Percentiles rank a stretch among this genome's conserved stretches.
These are phyloP conservation scores for Aspergillus sp. DNA, from an alignment of 2,329 filamentous ascomycete genomes.

Conservation along the genomic window DNA sequence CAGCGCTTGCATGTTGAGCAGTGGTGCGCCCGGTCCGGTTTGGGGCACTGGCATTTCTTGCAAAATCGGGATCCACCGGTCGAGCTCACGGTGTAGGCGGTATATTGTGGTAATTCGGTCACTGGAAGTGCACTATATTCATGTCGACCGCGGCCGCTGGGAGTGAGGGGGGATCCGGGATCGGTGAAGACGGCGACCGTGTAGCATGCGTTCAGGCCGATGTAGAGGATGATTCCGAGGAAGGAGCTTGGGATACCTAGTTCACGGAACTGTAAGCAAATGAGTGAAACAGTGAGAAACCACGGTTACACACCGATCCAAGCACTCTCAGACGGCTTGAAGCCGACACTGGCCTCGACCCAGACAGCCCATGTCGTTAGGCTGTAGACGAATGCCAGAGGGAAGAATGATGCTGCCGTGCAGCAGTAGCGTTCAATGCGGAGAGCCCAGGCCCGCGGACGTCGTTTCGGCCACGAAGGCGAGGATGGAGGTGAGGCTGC, in stretches of 20 bases:
- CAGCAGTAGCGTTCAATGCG: conserved; percentile 81
- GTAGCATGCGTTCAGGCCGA: conserved; percentile 84
- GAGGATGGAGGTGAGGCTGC: conserved; percentile 42
- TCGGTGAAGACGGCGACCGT: conserved; percentile 90
- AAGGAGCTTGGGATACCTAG: conserved; percentile 53
- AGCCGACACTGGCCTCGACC: conserved; percentile 75
- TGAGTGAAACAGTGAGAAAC: too few relatives aligned
- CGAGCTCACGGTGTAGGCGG: conserved; percentile 87
- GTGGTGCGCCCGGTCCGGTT: conserved; percentile 94
- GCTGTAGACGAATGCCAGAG: conserved; percentile 84
- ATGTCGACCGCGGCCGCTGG: conserved; percentile 32
- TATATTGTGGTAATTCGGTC: conserved; percentile 62
- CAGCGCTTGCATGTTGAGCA: conserved; percentile 93
- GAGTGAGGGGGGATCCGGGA: conserved; percentile 67
- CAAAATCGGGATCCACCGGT: conserved; percentile 86
- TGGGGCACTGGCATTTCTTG: conserved; percentile 94
- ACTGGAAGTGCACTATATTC: conserved; percentile 78
- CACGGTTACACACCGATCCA: conserved; percentile 40
- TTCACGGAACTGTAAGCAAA: background rate
- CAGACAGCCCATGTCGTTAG: conserved; percentile 93
- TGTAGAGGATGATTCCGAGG: conserved; percentile 70
- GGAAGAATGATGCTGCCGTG: conserved; percentile 74
- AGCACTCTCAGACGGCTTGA: conserved; percentile 52
- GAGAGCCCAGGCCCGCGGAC: conserved; percentile 45
- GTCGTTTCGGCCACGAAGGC: conserved; percentile 44